Evolutionary conservation across 805 yeast genomes (phyloP), one percentile per base, ranked within the genome.

Genomic region (Saccharomycopsis sp.): DNA sequence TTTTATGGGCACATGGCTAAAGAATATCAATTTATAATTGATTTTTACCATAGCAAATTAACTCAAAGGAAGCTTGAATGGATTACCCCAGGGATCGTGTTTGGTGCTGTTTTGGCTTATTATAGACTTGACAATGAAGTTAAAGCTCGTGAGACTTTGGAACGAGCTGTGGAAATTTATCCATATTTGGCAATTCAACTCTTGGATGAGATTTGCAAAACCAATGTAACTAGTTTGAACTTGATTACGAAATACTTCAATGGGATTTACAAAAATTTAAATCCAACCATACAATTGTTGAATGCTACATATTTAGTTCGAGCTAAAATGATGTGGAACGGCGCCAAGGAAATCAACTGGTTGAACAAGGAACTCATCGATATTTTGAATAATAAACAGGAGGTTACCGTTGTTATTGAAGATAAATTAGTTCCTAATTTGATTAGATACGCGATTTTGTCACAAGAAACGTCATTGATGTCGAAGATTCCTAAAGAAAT

Each of bases 1-100:
- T 79, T 74, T 56, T 87, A 84, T 56, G 80, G 90, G 2, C 64
- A 85, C 2, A 64, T 77, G 62, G 68, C 85, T 29, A 79, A 72
- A 26, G 85, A 85, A 50, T 77, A 71, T 56, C 66, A 75, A 47
- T 86, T 76, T 59, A 57, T 87, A 53, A 66, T 79, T 9, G 73
- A 76, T 16, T 62, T 85, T 27, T 71, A 70, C 1, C 63, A 73
- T 9, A 75, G 85, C 1, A 74, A 84, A 1, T 64, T 83, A 27
- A 66, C 70, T 2, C 71, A 66, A 19, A 68, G 81, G 0, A 83
- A 85, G 53, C 60, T 60, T 9, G 74, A 72, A 51, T 83, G 94
- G 90, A 65, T 66, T 37, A 81, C 88, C 1, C 84, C 93, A 0
- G 83, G 88, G 0, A 58, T 87, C 23, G 77, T 80, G 1, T 79